Evolutionary conservation across 305 asterid genomes (phyloP), one percentile per base, ranked within the genome.

Genomic region (Euphrasia arctica): DNA sequence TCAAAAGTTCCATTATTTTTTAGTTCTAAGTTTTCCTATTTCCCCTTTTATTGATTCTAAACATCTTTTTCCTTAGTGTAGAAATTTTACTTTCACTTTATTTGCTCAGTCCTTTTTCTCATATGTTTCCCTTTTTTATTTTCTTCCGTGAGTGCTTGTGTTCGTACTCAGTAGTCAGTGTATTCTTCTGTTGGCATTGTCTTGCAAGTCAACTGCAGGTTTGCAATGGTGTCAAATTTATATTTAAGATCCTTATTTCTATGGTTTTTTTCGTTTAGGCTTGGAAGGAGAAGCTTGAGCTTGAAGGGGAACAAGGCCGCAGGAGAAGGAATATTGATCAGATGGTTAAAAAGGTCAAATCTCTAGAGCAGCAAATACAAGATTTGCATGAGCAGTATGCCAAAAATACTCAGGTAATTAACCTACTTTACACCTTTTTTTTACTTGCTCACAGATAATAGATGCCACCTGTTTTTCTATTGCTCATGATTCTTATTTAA

Each of bases 341-440:
- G 39, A 62, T 78, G 79, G 75, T 47, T 73, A 75, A 75, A 65
- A 83, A 69, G 61, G 77, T 78, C 66, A 76, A 85, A 74, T 70
- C 51, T 43, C 79, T 83, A 69, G 86, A 90, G 66, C 76, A 73
- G 67, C 95, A 86, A 82, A 88, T 86, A 68, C 79, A 72, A 69
- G 93, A 87, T 63, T 65, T 79, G 59, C 81, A 74, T 58, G 91
- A 82, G 79, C 93, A 85, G 81, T 82, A 76, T 75, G 65, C 63
- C 50, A 79, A 78, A 70, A 78, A 79, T 69, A 86, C 98, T 11
- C 97, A 93, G 93, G 98, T 85, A 66, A 72, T 67, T 67, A 50
- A 15, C 70, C 71, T 45, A 52, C 39, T 39, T 52, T 64, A 12
- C 31, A 28, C 36, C 47, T 58, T 50, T 60, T 63, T 63, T 42